Percentiles rank a stretch among this genome's conserved stretches.
Evolutionary conservation across 441 rosid species (phyloP).

Genomic region (Capsella rubella): DNA sequence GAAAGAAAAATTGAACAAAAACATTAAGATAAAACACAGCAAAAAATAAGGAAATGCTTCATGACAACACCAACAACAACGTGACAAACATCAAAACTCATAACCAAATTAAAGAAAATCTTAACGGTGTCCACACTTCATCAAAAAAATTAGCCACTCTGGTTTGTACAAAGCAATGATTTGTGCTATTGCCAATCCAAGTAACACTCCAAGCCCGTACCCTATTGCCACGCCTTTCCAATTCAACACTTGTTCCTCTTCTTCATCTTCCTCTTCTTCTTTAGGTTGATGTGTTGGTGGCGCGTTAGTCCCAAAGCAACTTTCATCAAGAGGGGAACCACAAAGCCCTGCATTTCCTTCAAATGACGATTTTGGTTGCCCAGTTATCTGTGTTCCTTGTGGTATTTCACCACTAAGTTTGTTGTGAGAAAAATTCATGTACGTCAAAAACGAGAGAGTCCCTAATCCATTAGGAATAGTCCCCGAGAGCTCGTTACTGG

Average conservation of each 20-base stretch:
- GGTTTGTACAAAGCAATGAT: slow-evolving; percentile 7
- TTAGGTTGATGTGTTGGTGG: not conserved
- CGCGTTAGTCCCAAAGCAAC: not conserved
- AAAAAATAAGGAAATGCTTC: not conserved
- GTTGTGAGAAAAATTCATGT: slow-evolving; percentile 13
- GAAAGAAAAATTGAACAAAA: not conserved
- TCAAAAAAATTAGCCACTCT: not conserved
- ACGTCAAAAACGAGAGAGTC: slow-evolving; percentile 42
- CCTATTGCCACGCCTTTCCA: slow-evolving; percentile 31
- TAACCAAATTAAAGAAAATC: not conserved
- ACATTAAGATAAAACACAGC: not conserved
- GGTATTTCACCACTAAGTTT: slow-evolving; percentile 24
- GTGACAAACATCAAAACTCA: not conserved
- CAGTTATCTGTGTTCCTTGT: slow-evolving; percentile 23
- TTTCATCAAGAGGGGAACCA: slow-evolving; percentile 31
- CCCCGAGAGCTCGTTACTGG: slow-evolving; percentile 26
- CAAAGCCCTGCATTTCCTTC: slow-evolving; percentile 34
- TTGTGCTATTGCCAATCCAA: slow-evolving; percentile 21
- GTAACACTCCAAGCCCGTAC: slow-evolving; percentile 1
- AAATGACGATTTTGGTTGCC: slow-evolving; percentile 1
- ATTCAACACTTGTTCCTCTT: not conserved
- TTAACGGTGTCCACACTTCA: not conserved
- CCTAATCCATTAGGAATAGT: slow-evolving; percentile 41
- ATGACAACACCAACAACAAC: not conserved
- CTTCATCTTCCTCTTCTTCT: not conserved